These are phyloP conservation scores for Hydnomerulius pinastri DNA, from an alignment of 768 basidiomycete genomes.

Conservation along the genomic window DNA sequence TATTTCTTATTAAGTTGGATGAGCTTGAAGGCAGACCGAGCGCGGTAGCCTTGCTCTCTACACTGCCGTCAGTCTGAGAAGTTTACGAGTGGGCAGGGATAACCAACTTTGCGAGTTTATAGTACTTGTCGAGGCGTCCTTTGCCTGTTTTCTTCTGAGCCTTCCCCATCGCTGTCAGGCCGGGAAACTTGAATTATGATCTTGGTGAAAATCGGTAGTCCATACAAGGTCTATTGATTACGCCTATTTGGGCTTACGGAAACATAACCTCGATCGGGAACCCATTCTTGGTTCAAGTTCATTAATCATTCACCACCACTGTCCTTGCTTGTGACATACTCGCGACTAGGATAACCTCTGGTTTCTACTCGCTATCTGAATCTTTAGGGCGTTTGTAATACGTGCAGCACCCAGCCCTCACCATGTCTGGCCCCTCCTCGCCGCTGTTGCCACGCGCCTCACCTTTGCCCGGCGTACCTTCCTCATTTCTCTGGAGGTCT, in stretches of 20 bases:
- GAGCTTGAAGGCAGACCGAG: slow-evolving; percentile 98
- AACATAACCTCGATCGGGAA: no score
- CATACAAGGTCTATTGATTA: slow-evolving; percentile 11
- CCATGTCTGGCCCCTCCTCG: slow-evolving; percentile 29
- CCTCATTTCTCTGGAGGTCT: slow-evolving; percentile 41
- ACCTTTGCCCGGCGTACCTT: slow-evolving; percentile 11
- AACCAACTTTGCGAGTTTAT: slow-evolving; percentile 86
- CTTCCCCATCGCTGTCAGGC: slow-evolving; percentile 55
- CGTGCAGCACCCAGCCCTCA: no score
- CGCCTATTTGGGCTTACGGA: slow-evolving; percentile 13
- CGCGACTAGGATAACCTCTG: no score
- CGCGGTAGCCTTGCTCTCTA: slow-evolving; percentile 98
- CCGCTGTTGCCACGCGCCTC: slow-evolving; percentile 28
- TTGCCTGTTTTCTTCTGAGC: slow-evolving; percentile 96
- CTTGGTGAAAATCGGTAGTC: not conserved
- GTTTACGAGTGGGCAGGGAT: slow-evolving; percentile 5
- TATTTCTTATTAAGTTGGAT: slow-evolving; percentile 99
- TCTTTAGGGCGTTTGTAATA: not conserved
- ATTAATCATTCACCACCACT: no score
- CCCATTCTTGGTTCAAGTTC: no score
- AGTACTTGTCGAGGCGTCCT: slow-evolving; percentile 95
- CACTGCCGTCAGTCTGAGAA: slow-evolving; percentile 11
- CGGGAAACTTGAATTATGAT: not conserved
- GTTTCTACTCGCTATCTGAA: no score
- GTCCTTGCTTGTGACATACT: no score